Conservation (phyloP, 352 stramenopile genomes). For the Pythium brachiatum region DNA sequence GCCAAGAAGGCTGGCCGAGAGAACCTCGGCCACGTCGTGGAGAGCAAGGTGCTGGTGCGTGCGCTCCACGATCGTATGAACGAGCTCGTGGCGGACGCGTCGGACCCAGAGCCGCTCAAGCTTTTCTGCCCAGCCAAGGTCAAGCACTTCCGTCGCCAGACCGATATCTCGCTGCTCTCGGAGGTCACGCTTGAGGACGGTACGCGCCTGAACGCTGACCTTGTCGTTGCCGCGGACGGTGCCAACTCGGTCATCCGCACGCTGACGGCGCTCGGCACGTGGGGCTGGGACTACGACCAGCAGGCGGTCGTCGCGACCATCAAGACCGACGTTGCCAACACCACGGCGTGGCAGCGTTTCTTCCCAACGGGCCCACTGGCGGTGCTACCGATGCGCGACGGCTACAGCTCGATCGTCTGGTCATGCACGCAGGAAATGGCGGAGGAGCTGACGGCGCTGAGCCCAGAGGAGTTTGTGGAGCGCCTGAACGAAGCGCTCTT, state of each 20-base stretch:
- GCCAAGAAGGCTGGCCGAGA: constrained; percentile 54
- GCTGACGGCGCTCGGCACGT: constrained; percentile 83
- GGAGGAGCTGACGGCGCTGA: constrained; percentile 71
- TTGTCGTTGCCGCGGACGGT: constrained; percentile 88
- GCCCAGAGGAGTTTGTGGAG: constrained; percentile 70
- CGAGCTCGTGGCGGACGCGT: constrained; percentile 43
- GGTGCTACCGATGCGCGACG: constrained; percentile 88
- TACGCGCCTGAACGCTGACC: constrained; percentile 61
- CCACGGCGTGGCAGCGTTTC: constrained; percentile 91
- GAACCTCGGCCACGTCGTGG: constrained; percentile 78
- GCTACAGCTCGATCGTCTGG: constrained; percentile 91
- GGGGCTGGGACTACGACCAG: constrained; percentile 92
- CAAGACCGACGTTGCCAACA: constrained; percentile 74
- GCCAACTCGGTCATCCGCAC: constrained; percentile 87
- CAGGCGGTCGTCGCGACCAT: constrained; percentile 90
- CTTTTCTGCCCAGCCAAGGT: constrained; percentile 79
- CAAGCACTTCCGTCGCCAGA: constrained; percentile 75
- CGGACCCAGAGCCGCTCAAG: constrained; percentile 56
- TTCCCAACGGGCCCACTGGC: constrained; percentile 87
- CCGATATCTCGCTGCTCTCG: constrained; percentile 42
- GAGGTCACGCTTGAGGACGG: constrained; percentile 68
- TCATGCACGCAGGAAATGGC: constrained; percentile 83
- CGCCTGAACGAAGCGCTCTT: constrained; percentile 79
- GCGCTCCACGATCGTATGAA: constrained; percentile 86
- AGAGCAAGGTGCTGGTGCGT: constrained; percentile 86